Percentiles rank a stretch among this genome's conserved stretches.
Evolutionary conservation across 2,329 filamentous ascomycete species (phyloP).

Genomic region (Fusarium ambrosium): DNA sequence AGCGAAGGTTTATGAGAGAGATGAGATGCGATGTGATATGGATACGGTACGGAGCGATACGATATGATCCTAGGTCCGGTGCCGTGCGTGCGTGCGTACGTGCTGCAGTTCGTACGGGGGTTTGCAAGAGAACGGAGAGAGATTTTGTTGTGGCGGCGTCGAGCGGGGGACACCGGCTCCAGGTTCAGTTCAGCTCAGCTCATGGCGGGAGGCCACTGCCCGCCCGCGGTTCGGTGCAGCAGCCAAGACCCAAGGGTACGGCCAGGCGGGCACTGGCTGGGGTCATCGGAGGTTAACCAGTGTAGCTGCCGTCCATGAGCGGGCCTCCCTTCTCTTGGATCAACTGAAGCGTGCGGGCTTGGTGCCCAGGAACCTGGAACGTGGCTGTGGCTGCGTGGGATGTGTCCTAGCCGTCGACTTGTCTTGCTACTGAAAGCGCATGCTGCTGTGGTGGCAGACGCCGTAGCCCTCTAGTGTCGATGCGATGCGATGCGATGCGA

Average conservation of each 20-base stretch:
- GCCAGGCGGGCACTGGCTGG: background rate
- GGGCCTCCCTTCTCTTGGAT: background rate
- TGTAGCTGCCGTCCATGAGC: background rate
- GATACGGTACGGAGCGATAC: background rate
- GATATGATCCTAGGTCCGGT: background rate
- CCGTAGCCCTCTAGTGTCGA: slow-evolving; percentile 3
- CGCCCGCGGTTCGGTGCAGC: background rate
- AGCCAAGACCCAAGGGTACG: background rate
- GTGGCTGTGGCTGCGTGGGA: slow-evolving; percentile 19
- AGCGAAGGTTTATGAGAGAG: background rate
- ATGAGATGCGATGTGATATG: background rate
- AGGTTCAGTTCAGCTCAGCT: background rate
- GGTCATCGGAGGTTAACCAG: background rate
- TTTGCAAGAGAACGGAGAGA: background rate
- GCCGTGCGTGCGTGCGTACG: background rate
- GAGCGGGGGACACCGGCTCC: background rate
- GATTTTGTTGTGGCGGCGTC: slow-evolving; percentile 1
- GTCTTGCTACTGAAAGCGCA: background rate
- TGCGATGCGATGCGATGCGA: slow-evolving; percentile 7
- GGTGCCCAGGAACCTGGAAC: slow-evolving; percentile 14
- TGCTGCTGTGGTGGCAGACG: slow-evolving; percentile 4
- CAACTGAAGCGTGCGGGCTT: background rate
- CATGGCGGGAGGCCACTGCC: background rate
- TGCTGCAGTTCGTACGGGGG: slow-evolving; percentile 1
- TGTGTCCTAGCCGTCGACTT: background rate